Evolutionary conservation across 2,329 filamentous ascomycete species (phyloP), one percentile per base, ranked within the genome.

Genomic region (Colletotrichum sp.): DNA sequence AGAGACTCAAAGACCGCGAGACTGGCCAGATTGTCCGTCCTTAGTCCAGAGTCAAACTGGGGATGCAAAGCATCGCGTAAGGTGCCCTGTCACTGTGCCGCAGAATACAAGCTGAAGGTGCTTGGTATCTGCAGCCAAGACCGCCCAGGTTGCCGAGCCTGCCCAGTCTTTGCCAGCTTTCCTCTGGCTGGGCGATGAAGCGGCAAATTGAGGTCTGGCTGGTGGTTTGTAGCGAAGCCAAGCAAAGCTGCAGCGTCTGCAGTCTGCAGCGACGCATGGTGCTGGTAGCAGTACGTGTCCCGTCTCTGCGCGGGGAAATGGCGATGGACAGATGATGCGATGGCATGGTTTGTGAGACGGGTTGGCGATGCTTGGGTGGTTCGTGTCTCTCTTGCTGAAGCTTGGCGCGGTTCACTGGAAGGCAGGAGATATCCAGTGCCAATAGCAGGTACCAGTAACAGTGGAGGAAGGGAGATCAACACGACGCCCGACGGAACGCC

Each of bases 51-150:
- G 43, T 52, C 43, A 52, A 52, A 52, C 43, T 52, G 43, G 43
- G n/a, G 43, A 52, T 52, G n/a, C 43, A 52, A 52, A 52, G 43
- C 43, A 21, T 21, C 43, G 43, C 43, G 43, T 52, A 52, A 13
- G 26, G 28, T 61, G 34, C 34, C 32, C 34, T 38, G 34, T 43
- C 32, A 24, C 26, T 18, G 28, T 61, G 58, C 58, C 58, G 58
- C 34, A 63, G 36, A 26, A 24, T 62, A 67, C 69, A 67, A 43
- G 62, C 63, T 63, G 73, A 58, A 43, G 55, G 69, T 73, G 73
- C 62, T 73, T 73, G 58, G 73, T 75, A 64, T 73, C 69, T 75
- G 73, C 69, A 75, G 73, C 73, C 73, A 75, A 75, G 73, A 68
- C 48, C 63, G 73, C 69, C 73, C 43, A 75, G 69, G 28, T 24